phyloP scores from a whole-genome alignment of 176 grass and related monocot species.

The Rhynchospora tenuis region DNA sequence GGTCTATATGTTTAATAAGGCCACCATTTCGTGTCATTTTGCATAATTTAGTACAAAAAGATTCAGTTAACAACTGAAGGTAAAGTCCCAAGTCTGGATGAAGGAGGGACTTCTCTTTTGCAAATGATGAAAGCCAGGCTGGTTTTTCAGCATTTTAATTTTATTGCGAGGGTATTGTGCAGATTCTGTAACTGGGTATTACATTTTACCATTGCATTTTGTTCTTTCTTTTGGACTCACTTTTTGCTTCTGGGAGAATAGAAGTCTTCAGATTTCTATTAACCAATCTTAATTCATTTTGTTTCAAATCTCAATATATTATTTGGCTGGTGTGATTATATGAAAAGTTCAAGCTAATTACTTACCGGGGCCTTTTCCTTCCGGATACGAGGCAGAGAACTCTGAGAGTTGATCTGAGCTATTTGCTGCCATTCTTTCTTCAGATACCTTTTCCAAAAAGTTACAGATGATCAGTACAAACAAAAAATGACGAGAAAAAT shows the following conservation, averaged over 20 bases:
- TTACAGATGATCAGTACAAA: not conserved
- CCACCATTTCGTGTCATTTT: not conserved
- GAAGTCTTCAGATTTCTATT: not conserved
- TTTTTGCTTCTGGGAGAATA: not conserved
- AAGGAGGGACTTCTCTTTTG: not conserved
- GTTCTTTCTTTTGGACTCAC: not conserved
- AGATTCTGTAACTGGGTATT: not conserved
- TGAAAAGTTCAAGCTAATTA: not conserved
- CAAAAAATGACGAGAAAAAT: not conserved
- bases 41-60: not conserved
- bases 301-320: not conserved
- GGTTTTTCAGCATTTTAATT: not conserved
- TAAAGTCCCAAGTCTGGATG: not conserved
- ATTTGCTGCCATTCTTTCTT: conserved; percentile 18
- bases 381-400: not conserved
- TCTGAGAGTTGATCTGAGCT: not conserved
- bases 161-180: not conserved
- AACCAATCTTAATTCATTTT: not conserved
- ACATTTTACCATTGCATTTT: conserved; percentile 1
- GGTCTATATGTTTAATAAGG: not conserved
- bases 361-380: conserved; percentile 17
- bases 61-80: not conserved
- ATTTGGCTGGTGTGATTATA: not conserved
- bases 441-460: conserved; percentile 3
- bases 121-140: not conserved